Percentiles rank a stretch among this genome's conserved stretches.
phyloP scores from a whole-genome alignment of 2,329 filamentous ascomycete genomes.

The Arthrobotrys sinensis region DNA sequence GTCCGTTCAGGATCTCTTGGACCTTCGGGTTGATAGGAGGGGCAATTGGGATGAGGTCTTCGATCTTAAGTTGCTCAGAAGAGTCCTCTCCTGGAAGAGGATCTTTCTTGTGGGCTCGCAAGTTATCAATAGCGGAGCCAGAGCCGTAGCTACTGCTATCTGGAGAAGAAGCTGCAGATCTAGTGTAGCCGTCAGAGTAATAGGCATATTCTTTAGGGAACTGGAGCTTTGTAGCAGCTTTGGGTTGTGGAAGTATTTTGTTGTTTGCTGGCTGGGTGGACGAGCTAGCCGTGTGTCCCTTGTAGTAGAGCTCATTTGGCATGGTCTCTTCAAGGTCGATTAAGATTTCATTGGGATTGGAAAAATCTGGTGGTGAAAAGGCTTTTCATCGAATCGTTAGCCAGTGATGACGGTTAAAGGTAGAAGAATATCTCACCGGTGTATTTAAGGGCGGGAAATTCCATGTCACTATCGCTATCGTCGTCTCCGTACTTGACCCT shows the following conservation, averaged over 20 bases:
- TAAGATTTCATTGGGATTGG: not conserved
- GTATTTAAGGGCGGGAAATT: not conserved
- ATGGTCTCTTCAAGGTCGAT: not conserved
- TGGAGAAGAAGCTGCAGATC: not conserved
- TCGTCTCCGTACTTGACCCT: slow-evolving; percentile 1
- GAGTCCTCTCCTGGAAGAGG: not conserved
- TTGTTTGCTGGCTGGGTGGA: no score
- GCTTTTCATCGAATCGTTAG: not conserved
- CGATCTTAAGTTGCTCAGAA: not conserved
- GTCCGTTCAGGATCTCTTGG: slow-evolving; percentile 4
- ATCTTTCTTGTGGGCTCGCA: slow-evolving; percentile 8
- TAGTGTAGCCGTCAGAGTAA: not conserved
- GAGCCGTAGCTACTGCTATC: slow-evolving; percentile 14
- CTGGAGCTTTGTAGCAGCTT: not conserved
- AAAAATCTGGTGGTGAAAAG: not conserved
- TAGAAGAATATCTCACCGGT: not conserved
- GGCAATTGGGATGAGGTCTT: not conserved
- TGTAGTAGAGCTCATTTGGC: no score
- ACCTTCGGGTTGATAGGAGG: not conserved
- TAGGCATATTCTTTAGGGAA: not conserved
- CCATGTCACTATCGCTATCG: slow-evolving; percentile 2
- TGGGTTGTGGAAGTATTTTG: not conserved
- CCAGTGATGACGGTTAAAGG: no score
- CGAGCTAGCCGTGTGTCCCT: no score
- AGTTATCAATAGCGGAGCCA: slow-evolving; percentile 8